These are phyloP conservation scores for Eleusine indica DNA, from an alignment of 176 grass and related monocot species.

Conservation along the genomic window DNA sequence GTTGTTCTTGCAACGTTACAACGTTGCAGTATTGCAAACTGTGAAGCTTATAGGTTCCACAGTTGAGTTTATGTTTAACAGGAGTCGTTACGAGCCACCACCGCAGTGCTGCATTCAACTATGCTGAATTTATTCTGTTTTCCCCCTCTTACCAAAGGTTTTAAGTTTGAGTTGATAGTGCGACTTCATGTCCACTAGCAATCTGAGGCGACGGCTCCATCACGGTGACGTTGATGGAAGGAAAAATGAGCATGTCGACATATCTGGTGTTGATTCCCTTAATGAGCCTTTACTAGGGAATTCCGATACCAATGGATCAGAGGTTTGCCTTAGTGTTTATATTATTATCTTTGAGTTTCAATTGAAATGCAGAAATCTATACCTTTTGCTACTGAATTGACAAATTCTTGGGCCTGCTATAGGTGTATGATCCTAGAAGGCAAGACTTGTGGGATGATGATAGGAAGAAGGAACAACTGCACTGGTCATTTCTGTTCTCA, in stretches of 20 bases:
- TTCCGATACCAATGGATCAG: constrained; percentile 33
- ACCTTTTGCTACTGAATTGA: background rate
- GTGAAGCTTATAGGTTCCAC: background rate
- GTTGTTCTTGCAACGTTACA: background rate
- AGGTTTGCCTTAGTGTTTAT: constrained; percentile 29
- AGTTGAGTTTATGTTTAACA: background rate
- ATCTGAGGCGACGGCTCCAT: constrained; percentile 75
- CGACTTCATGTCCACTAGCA: constrained; percentile 57
- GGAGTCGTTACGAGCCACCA: background rate
- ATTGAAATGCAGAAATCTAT: no score
- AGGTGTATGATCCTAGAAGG: constrained; percentile 63
- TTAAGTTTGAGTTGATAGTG: background rate
- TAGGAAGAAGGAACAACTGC: constrained; percentile 79
- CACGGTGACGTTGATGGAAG: constrained; percentile 72
- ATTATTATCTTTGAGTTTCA: background rate
- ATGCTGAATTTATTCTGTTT: constrained; percentile 7
- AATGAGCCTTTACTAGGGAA: constrained; percentile 70
- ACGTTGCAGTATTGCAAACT: background rate
- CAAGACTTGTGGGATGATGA: constrained; percentile 63
- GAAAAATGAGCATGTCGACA: constrained; percentile 66
- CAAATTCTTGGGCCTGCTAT: constrained; percentile 6
- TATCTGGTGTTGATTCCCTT: constrained; percentile 52
- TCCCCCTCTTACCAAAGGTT: background rate
- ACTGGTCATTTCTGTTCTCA: constrained; percentile 89
- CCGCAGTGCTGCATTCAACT: background rate